These are phyloP conservation scores for Cicer judaicum DNA, from an alignment of 306 rosid genomes.

Conservation along the genomic window DNA sequence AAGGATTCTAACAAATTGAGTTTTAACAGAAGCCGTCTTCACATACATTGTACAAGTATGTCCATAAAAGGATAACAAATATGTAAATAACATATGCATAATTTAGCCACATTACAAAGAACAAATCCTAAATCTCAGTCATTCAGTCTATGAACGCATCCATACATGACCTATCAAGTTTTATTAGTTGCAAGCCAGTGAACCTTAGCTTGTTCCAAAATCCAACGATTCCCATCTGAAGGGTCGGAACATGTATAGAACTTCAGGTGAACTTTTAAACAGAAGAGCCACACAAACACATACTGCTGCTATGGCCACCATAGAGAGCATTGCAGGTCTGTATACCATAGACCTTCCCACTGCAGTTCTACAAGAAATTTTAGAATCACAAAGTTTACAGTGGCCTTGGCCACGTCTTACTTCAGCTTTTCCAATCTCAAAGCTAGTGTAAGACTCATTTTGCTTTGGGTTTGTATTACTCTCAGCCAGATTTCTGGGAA, in stretches of 20 bases:
- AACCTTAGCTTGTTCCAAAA: slow-evolving; percentile 73
- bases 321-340: slow-evolving; percentile 91
- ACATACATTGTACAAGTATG: slow-evolving; percentile 39
- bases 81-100: slow-evolving; percentile 42
- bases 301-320: slow-evolving; percentile 90
- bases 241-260: slow-evolving; percentile 81
- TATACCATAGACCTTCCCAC: slow-evolving; percentile 67
- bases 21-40: slow-evolving; percentile 7
- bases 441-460: slow-evolving; percentile 52
- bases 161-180: slow-evolving; percentile 44
- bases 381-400: slow-evolving; percentile 68
- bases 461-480: slow-evolving; percentile 56
- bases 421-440: slow-evolving; percentile 61
- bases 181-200: slow-evolving; percentile 45
- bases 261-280: slow-evolving; percentile 90
- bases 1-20: slow-evolving; percentile 33
- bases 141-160: slow-evolving; percentile 47
- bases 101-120: slow-evolving; percentile 46
- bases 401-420: slow-evolving; percentile 44
- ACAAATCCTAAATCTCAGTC: slow-evolving; percentile 47
- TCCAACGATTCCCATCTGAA: slow-evolving; percentile 90
- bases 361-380: slow-evolving; percentile 56
- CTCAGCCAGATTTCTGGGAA: slow-evolving; percentile 61
- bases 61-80: slow-evolving; percentile 38
- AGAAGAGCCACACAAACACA: slow-evolving; percentile 96